Evolutionary conservation across 2,329 filamentous ascomycete species (phyloP).

Genomic region (Stemphylium lycopersici): DNA sequence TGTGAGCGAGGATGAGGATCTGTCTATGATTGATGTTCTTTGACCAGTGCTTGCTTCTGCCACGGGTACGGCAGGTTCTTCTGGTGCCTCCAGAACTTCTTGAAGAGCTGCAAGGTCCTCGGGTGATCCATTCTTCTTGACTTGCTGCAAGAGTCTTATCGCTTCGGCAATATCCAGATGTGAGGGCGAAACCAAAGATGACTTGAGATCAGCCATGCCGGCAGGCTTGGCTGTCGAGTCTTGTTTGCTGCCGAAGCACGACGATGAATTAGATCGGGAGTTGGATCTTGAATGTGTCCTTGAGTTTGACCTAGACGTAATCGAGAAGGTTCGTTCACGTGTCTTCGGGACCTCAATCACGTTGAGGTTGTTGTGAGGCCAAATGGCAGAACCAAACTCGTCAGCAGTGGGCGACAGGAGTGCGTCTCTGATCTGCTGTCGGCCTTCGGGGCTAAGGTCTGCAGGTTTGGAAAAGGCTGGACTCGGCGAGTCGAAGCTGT

Average conservation of each 20-base stretch:
- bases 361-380: constrained; percentile 26
- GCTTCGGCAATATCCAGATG: constrained; percentile 54
- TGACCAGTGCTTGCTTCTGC: constrained; percentile 28
- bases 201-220: constrained; percentile 33
- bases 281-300: constrained; percentile 20
- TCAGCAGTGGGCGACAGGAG: constrained; percentile 37
- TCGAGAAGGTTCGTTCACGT: constrained; percentile 33
- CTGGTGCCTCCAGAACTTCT: constrained; percentile 35
- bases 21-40: constrained; percentile 27
- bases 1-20: constrained; percentile 39
- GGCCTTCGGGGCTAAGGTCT: constrained; percentile 33
- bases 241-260: constrained; percentile 31
- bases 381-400: constrained; percentile 25
- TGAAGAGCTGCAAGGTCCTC: constrained; percentile 55
- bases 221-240: constrained; percentile 32
- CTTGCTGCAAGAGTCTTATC: constrained; percentile 54
- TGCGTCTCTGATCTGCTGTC: constrained; percentile 38
- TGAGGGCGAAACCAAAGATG: constrained; percentile 40
- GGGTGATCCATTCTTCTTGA: constrained; percentile 56
- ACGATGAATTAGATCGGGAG: constrained; percentile 34
- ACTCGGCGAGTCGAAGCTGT: constrained; percentile 27
- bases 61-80: constrained; percentile 12
- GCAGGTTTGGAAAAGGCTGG: constrained; percentile 33
- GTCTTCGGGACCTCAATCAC: constrained; percentile 29
- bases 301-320: constrained; percentile 38